Evolutionary conservation across 2,329 filamentous ascomycete species (phyloP).

Genomic region (Alternaria rosae): DNA sequence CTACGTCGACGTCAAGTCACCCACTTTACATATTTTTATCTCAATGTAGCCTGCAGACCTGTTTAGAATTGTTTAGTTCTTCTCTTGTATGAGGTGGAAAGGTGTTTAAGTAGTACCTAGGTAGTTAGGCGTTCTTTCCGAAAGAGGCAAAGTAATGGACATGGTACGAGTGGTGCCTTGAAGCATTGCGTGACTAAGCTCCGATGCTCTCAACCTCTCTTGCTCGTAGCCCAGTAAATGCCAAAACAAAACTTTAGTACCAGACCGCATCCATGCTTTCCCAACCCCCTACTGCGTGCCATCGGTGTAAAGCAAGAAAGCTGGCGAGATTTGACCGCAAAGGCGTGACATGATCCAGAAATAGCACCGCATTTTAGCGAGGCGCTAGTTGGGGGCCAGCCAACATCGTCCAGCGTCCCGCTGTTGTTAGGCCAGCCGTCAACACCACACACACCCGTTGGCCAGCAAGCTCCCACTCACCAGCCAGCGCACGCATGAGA

Average conservation of each 20-base stretch:
- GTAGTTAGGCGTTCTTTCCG: too few species aligned
- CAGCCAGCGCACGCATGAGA: conserved; percentile 14
- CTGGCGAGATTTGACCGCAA: not conserved
- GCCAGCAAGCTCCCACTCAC: conserved; percentile 14
- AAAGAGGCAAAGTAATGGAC: too few species aligned
- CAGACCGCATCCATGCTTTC: conserved; percentile 9
- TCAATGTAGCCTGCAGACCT: too few species aligned
- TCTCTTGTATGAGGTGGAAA: too few species aligned
- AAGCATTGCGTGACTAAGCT: too few species aligned
- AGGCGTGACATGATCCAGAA: conserved; percentile 8
- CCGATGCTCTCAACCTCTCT: too few species aligned
- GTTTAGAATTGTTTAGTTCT: too few species aligned
- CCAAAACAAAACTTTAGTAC: not conserved
- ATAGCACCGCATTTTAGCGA: conserved; percentile 18
- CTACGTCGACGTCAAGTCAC: too few species aligned
- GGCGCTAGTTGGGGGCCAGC: conserved; percentile 11
- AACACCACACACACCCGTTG: conserved; percentile 25
- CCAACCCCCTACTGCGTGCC: conserved; percentile 4
- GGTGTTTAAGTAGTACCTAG: too few species aligned
- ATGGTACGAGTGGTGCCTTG: too few species aligned
- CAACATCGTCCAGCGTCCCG: conserved; percentile 7
- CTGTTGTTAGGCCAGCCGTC: conserved; percentile 13
- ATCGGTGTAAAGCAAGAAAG: not conserved
- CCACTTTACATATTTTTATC: too few species aligned
- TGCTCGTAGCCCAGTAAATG: not conserved